A percentile compares a stretch with the other conserved stretches of the same genome.
Conservation (phyloP, 345 rosid species). For the Garcia nutans region DNA sequence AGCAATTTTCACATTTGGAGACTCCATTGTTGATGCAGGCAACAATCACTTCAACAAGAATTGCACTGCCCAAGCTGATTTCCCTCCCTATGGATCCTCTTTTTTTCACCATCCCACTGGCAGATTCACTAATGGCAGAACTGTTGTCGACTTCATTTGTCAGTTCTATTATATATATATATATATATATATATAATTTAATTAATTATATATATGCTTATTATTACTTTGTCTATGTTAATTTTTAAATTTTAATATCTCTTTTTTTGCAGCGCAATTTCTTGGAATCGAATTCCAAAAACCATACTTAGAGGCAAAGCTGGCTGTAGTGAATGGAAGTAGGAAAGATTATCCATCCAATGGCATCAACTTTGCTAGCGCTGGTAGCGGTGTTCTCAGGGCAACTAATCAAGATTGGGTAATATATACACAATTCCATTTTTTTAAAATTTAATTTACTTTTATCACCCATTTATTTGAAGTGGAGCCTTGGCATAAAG, state of each 20-base stretch:
- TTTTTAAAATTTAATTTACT: background rate
- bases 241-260: too few relatives aligned
- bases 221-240: too few relatives aligned
- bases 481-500: too few relatives aligned
- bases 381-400: conserved; percentile 56
- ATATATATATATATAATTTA: too few relatives aligned
- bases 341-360: conserved; percentile 41
- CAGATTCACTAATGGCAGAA: conserved; percentile 72
- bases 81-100: conserved; percentile 67
- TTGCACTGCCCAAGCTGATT: conserved; percentile 67
- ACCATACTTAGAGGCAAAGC: conserved; percentile 46
- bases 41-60: conserved; percentile 63
- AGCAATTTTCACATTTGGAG: conserved; percentile 60
- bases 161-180: conserved; percentile 7
- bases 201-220: too few relatives aligned
- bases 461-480: background rate
- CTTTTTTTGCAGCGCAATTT: conserved; percentile 40
- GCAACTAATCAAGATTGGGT: conserved; percentile 52
- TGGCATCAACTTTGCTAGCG: conserved; percentile 72
- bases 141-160: conserved; percentile 63
- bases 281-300: conserved; percentile 49
- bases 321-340: conserved; percentile 44
- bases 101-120: conserved; percentile 70
- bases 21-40: conserved; percentile 66
- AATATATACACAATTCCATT: background rate